Evolutionary conservation across 169 alveolate species (phyloP).

Genomic region (Plasmodium berghei): DNA sequence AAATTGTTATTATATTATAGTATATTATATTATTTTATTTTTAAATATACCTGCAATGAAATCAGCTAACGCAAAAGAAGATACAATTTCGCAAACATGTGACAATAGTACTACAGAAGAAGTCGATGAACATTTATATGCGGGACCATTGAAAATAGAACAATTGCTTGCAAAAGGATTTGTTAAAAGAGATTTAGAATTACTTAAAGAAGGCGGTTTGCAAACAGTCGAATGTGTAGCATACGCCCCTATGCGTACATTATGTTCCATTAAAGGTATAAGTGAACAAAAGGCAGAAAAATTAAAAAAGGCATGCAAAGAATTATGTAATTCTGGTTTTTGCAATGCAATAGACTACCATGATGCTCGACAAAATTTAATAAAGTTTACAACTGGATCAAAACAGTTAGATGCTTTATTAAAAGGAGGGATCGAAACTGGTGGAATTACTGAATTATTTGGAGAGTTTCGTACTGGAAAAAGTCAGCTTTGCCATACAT

Average conservation of each 20-base stretch:
- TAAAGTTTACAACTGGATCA: constrained; percentile 96
- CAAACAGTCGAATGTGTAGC: constrained; percentile 95
- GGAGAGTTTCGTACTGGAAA: constrained; percentile 99
- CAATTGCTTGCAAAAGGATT: constrained; percentile 89
- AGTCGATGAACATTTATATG: constrained; percentile 70
- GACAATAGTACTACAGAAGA: constrained; percentile 59
- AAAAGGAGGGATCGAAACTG: constrained; percentile 98
- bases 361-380: constrained; percentile 93
- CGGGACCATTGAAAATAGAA: constrained; percentile 87
- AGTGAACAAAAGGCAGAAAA: constrained; percentile 97
- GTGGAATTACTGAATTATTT: constrained; percentile 96
- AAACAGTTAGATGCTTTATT: constrained; percentile 94
- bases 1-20: no score
- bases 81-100: constrained; percentile 47
- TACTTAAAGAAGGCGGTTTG: constrained; percentile 90
- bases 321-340: constrained; percentile 93
- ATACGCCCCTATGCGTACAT: constrained; percentile 92
- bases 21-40: no score
- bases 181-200: constrained; percentile 92
- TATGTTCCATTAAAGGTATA: constrained; percentile 95
- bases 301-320: constrained; percentile 93
- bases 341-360: constrained; percentile 93
- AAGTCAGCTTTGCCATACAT: constrained; percentile 98
- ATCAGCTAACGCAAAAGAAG: constrained; percentile 76
- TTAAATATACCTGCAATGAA: constrained; percentile 49